Conservation (phyloP, 495 filamentous ascomycete genomes). For the Hyphodiscus hymeniophilus region DNA sequence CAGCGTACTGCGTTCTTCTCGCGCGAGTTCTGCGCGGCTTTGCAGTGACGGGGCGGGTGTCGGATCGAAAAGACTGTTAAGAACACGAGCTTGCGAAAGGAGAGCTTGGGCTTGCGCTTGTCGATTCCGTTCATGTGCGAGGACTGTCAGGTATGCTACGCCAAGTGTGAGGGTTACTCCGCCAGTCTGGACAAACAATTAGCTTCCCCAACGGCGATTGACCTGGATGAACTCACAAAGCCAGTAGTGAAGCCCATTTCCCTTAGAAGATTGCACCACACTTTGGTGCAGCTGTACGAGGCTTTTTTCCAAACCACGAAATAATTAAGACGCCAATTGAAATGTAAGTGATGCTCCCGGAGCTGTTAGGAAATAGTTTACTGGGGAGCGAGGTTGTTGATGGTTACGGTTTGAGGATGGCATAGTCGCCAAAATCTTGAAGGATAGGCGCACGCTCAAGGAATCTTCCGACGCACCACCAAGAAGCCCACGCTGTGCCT, state of each 20-base stretch:
- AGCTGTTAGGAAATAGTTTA: no score
- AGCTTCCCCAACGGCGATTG: conserved; percentile 15
- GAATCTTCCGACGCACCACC: no score
- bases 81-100: conserved; percentile 56
- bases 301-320: neutral
- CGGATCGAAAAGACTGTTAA: conserved; percentile 45
- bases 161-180: conserved; percentile 81
- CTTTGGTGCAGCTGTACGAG: neutral
- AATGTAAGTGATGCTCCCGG: no score
- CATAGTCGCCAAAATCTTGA: no score
- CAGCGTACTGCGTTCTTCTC: conserved; percentile 29
- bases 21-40: conserved; percentile 34
- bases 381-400: no score
- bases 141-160: conserved; percentile 69
- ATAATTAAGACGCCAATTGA: conserved; percentile 8
- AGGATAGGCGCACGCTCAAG: no score
- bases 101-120: conserved; percentile 60
- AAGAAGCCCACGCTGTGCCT: no score
- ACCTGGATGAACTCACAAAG: conserved; percentile 52
- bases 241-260: conserved; percentile 73
- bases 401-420: no score
- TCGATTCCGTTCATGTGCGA: conserved; percentile 65
- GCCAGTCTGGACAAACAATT: conserved; percentile 47
- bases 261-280: conserved; percentile 10
- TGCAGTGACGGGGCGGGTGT: conserved; percentile 29